Evolutionary conservation across 108 stramenopile genomes (phyloP), one percentile per base, ranked within the genome.

Genomic region (Cyclotella baltica): DNA sequence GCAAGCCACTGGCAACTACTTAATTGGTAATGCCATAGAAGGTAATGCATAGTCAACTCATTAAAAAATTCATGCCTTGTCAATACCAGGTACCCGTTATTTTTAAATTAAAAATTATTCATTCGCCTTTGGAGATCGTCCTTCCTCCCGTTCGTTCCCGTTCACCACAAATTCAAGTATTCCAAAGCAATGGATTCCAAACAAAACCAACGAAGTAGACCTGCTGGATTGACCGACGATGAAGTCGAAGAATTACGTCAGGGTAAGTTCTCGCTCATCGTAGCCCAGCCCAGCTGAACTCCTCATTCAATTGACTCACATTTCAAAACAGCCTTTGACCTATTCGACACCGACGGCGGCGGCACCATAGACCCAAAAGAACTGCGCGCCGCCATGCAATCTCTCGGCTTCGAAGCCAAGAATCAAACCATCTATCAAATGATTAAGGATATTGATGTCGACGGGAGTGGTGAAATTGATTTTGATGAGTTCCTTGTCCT

Each of bases 331-430:
- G 79, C 83, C 23, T 84, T 81, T 57, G 76, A 81, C 79, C 75
- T 81, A 9, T 84, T 84, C 56, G 83, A 84, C 61, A 84, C 83
- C 34, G 83, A 84, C 69, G 79, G 79, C 23, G 70, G 68, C 25
- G 92, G 93, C 0, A 96, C 93, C 13, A 97, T 97, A 73, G 96
- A 97, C 61, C 95, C 94, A 18, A 94, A 94, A 70, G 96, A 97
- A 82, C 90, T 97, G 20, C 95, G 95, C 61, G 91, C 90, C 6
- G 96, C 96, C 52, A 96, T 97, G 96, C 89, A 93, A 48, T 89
- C 88, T n/a, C 85, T 97, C 46, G 96, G 96, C 20, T 95, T 96
- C 72, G 94, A 96, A 40, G 83, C 93, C 47, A 96, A 97, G 85
- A 96, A 96, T 81, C 90, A 93, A 75, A 95, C 94, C 20, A 94